Base-by-base conservation (phyloP, 768 basidiomycete genomes). In the Gymnopilus dilepis region DNA sequence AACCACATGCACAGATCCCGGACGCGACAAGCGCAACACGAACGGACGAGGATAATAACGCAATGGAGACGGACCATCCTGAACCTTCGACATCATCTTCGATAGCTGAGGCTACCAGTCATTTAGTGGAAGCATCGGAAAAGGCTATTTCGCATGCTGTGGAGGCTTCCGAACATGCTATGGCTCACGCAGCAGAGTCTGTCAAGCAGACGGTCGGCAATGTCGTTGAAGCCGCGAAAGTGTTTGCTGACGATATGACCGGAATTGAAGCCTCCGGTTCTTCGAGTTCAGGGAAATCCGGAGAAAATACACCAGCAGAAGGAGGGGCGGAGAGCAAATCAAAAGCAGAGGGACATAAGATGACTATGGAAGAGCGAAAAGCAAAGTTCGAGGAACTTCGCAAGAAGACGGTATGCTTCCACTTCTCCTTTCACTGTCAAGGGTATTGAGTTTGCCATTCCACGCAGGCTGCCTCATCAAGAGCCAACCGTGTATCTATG, bases 401-500 rank as follows among this genome's bases (percentile, higher is more conserved):
- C 63, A 83, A 85, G 73, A 88, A 86, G 70, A 93, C 95, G 86
- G 96, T 95, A 55, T 48, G 85, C 81, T n/a, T 60, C 28, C n/a
- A 28, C 53, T 56, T 15, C 62, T 59, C 24, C 28, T 8, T 34
- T 21, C 12, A 19, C 21, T n/a, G n/a, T n/a, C 12, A 19, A 8
- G 12, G 19, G 15, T 28, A 43, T 53, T 48, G 37, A 50, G 38
- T 58, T 17, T 28, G 38, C 38, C n/a, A 55, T 51, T 52, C 5
- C 50, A 5, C 21, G 57, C 41, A 96, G 95, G 88, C 84, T 53
- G 82, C 85, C 30, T 92, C 94, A 1, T 79, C 91, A 0, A 86
- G 82, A 69, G 94, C 89, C 3, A 99, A 99, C 74, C 87, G 95
- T 12, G 84, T 86, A 33, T 91, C 95, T 1, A 79, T 99, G 15